phyloP scores from a whole-genome alignment of 352 stramenopile genomes.

The Saprolegnia diclina region DNA sequence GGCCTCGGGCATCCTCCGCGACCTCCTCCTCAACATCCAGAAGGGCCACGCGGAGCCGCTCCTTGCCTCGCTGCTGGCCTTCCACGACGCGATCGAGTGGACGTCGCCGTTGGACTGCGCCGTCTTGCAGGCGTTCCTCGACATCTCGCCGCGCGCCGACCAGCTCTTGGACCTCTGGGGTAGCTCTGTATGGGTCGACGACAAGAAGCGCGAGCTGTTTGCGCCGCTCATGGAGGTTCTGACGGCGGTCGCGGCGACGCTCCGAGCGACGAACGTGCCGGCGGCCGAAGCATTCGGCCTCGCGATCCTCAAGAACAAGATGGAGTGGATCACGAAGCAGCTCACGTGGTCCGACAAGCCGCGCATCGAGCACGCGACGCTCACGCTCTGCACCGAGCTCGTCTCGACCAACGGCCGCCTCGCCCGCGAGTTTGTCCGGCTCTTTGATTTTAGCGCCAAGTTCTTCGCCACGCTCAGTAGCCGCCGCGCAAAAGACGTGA shows the following conservation, averaged over 20 bases:
- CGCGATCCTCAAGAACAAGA: conserved; percentile 63
- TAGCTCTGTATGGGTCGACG: conserved; percentile 16
- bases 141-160: conserved; percentile 21
- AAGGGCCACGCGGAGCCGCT: conserved; percentile 15
- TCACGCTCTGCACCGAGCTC: conserved; percentile 52
- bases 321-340: conserved; percentile 53
- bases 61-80: not conserved
- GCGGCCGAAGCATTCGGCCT: conserved; percentile 60
- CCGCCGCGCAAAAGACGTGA: conserved; percentile 49
- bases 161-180: conserved; percentile 25
- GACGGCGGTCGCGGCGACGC: conserved; percentile 33
- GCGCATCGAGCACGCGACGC: conserved; percentile 59
- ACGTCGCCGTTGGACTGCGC: not conserved
- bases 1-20: conserved; percentile 2
- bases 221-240: conserved; percentile 58
- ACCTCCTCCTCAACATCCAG: conserved; percentile 19
- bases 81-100: not conserved
- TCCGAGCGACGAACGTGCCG: conserved; percentile 26
- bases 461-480: conserved; percentile 54
- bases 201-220: conserved; percentile 56
- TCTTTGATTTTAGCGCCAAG: conserved; percentile 72
- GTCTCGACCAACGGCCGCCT: conserved; percentile 36
- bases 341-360: conserved; percentile 84
- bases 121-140: conserved; percentile 8
- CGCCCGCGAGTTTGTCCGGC: conserved; percentile 62